These are phyloP conservation scores for Echria macrotheca DNA, from an alignment of 495 filamentous ascomycete genomes.

Conservation along the genomic window DNA sequence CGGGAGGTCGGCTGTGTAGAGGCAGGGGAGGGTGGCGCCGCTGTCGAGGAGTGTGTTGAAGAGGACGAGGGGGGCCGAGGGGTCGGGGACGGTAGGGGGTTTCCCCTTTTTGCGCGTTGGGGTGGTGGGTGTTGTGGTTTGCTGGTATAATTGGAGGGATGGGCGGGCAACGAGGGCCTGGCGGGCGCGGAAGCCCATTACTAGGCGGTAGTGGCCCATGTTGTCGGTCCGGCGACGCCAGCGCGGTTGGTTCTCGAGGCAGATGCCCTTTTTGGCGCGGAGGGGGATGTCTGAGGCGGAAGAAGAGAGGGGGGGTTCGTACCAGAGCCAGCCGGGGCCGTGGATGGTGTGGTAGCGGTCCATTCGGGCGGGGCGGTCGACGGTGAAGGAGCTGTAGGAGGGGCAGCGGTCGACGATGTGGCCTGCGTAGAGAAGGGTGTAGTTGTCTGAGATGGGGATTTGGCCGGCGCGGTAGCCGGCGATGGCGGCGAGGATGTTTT, in stretches of 20 bases:
- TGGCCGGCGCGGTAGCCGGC: constrained; percentile 36
- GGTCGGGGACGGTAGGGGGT: constrained; percentile 7
- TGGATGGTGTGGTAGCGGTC: constrained; percentile 32
- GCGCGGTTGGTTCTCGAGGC: constrained; percentile 17
- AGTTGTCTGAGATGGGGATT: constrained; percentile 35
- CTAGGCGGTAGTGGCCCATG: constrained; percentile 23
- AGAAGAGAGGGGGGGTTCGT: constrained; percentile 38
- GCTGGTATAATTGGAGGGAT: not conserved
- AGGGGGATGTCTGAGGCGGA: not conserved
- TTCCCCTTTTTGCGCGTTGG: not conserved
- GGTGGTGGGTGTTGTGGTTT: not conserved
- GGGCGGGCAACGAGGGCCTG: constrained; percentile 8
- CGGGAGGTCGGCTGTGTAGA: constrained; percentile 31
- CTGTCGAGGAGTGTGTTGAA: constrained; percentile 36
- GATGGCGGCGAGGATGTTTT: constrained; percentile 41
- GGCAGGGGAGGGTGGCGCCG: constrained; percentile 39
- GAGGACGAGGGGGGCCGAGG: constrained; percentile 12
- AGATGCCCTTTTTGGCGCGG: constrained; percentile 31
- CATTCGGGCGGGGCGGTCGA: constrained; percentile 35
- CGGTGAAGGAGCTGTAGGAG: constrained; percentile 32
- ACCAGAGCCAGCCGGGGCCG: constrained; percentile 47
- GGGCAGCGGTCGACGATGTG: constrained; percentile 38
- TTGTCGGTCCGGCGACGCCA: constrained; percentile 13
- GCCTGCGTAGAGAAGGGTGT: constrained; percentile 43
- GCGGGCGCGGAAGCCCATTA: constrained; percentile 25